Percentiles rank a stretch among this genome's conserved stretches.
These are phyloP conservation scores for Lenzites betulinus DNA, from an alignment of 768 basidiomycete species.

Conservation along the genomic window DNA sequence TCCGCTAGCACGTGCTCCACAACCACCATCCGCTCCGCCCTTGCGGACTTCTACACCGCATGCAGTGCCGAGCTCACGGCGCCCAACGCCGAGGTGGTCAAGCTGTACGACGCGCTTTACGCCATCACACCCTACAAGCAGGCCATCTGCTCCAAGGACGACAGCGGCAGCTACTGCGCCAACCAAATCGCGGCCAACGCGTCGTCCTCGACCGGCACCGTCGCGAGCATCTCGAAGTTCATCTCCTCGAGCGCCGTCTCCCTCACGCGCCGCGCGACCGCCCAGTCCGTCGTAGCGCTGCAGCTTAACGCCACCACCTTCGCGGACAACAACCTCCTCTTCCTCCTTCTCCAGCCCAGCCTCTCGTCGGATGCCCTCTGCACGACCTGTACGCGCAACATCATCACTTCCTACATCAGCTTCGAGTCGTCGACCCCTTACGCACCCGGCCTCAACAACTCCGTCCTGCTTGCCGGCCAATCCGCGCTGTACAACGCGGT, in stretches of 20 bases:
- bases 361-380: slow-evolving; percentile 62
- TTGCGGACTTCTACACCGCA: slow-evolving; percentile 67
- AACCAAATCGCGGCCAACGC: slow-evolving; percentile 43
- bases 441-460: slow-evolving; percentile 68
- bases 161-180: slow-evolving; percentile 70
- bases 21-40: slow-evolving; percentile 56
- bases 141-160: slow-evolving; percentile 79
- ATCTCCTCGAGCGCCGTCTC: slow-evolving; percentile 28
- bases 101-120: slow-evolving; percentile 83
- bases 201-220: slow-evolving; percentile 18
- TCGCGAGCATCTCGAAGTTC: slow-evolving; percentile 26
- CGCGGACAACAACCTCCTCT: slow-evolving; percentile 64
- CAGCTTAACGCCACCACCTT: slow-evolving; percentile 59
- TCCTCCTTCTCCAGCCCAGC: slow-evolving; percentile 71
- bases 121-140: slow-evolving; percentile 59
- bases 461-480: slow-evolving; percentile 69
- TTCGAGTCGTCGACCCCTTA: slow-evolving; percentile 76
- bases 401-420: slow-evolving; percentile 74
- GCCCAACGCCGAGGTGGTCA: slow-evolving; percentile 51
- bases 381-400: slow-evolving; percentile 76
- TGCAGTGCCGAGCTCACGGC: slow-evolving; percentile 73
- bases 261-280: slow-evolving; percentile 23
- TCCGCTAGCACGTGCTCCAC: slow-evolving; percentile 54
- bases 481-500: slow-evolving; percentile 63
- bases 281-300: slow-evolving; percentile 37